Base-by-base conservation (phyloP, 2,329 filamentous ascomycete genomes). In the Macrophomina phaseolina region DNA sequence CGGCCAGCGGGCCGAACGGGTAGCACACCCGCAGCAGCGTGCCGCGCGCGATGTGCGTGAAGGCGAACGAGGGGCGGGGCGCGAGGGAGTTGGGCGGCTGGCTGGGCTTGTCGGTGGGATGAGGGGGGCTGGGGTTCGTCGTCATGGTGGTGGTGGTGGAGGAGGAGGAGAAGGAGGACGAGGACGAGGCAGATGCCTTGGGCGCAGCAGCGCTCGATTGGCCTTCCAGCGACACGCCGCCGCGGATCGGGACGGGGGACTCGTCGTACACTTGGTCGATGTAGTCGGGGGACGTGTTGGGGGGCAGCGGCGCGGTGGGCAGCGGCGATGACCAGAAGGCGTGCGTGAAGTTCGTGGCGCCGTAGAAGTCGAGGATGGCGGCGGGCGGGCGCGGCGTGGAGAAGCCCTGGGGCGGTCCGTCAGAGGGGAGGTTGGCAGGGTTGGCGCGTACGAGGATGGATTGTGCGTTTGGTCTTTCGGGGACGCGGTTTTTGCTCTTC, bases 221-320 rank as follows among this genome's bases (percentile, higher is more conserved):
- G 12, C 80, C 80, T 64, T 82, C 80, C 1, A 82, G 73, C 0
- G 80, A 81, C 14, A 81, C 76, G 4, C 77, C 77, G 7, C 78
- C 79, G 0, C 70, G 69, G 38, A 76, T 81, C 0, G 80, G 80
- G 2, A 81, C 68, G 0, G 80, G 80, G 58, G 80, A 75, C 30
- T 60, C 64, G 2, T 73, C 69, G 67, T 79, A 82, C 14, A 82
- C 69, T 32, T 73, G 69, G 42, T 75, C 70, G 4, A 82, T 60
- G 62, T 81, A 80, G 0, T 73, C 69, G 0, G 71, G 16, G 0
- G 70, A 67, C 0, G 79, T 69, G 70, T 68, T 1, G 64, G 34
- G 0, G 3, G 63, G 40, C 16, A 64, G 30, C 28, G n/a, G 30
- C 12, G 52, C 52, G 76, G 77, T 0, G 78, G 70, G 73, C 9